Evolutionary conservation across 2,329 filamentous ascomycete genomes (phyloP), one percentile per base, ranked within the genome.

Genomic region (Arthrobotrys entomopaga): DNA sequence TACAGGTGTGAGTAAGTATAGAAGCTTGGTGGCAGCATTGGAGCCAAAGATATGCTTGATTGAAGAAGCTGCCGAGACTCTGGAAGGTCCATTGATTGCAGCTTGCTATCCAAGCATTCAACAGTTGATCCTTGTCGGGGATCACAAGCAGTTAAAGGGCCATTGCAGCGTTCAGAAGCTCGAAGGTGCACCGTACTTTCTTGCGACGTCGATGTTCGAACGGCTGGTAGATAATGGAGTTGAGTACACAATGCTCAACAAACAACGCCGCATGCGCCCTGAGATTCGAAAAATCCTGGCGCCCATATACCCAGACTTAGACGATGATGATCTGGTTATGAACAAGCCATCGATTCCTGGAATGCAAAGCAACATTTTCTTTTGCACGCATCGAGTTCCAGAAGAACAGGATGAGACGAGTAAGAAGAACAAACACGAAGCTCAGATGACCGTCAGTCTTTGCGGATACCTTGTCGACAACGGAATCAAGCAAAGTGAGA

Each of bases 1-100:
- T 0, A 96, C 92, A 0, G 91, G 92, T 0, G 80, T 96, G 7
- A 89, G 89, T 81, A 96, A 96, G 77, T 94, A 95, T 75, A 87
- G 91, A 2, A 87, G 86, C 0, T 83, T 94, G 1, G 83, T 96
- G 20, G 84, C 88, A 0, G 86, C 87, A 1, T 79, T 94, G 3
- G 83, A 86, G 26, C 91, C 92, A 0, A 87, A 84, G 22, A 84
- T 91, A 2, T 84, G 94, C 13, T 82, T 96, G 42, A 88, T 96
- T 56, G 90, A 95, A 82, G 90, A 95, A 82, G 90, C 91, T 0
- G 92, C 91, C 0, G 91, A 96, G 79, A 90, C 89, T 0, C 85
- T 89, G 4, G 90, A 91, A 79, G 87, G 87, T 5, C 86, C 85
- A 57, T 84, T 87, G 42, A 81, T 83, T 0, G 85, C 85, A 0